A percentile compares a stretch with the other conserved stretches of the same genome.
These are phyloP conservation scores for Hevea brasiliensis DNA, from an alignment of 345 rosid genomes.

Conservation along the genomic window DNA sequence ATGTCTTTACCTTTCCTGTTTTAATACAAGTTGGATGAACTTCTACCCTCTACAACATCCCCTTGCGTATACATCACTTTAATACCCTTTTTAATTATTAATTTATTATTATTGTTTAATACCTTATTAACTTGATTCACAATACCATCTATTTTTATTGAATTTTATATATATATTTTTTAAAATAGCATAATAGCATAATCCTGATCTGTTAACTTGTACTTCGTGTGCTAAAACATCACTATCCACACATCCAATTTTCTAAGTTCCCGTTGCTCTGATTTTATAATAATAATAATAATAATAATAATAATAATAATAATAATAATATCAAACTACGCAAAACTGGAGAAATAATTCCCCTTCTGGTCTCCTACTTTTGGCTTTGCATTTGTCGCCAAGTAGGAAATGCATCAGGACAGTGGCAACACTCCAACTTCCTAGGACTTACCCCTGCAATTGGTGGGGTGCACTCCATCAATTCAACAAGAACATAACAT, in stretches of 20 bases:
- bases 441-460: too few species aligned
- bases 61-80: slow-evolving; percentile 19
- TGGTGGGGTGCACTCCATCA: background rate
- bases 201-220: slow-evolving; percentile 7
- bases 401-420: background rate
- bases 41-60: background rate
- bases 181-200: background rate
- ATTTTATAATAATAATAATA: too few species aligned
- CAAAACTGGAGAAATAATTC: background rate
- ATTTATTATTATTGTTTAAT: background rate
- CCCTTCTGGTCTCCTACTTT: background rate
- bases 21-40: background rate
- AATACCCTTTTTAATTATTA: background rate
- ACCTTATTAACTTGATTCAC: background rate
- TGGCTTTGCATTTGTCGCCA: background rate
- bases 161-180: background rate
- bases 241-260: background rate
- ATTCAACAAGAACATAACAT: background rate
- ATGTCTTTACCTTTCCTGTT: background rate
- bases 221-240: background rate
- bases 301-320: too few species aligned
- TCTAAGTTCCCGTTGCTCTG: background rate
- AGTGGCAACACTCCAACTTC: too few species aligned
- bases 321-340: background rate
- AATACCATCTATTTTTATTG: background rate